Percentiles rank a stretch among this genome's conserved stretches.
Evolutionary conservation across 2,329 filamentous ascomycete genomes (phyloP).

Genomic region (Arthrobotrys iridis): DNA sequence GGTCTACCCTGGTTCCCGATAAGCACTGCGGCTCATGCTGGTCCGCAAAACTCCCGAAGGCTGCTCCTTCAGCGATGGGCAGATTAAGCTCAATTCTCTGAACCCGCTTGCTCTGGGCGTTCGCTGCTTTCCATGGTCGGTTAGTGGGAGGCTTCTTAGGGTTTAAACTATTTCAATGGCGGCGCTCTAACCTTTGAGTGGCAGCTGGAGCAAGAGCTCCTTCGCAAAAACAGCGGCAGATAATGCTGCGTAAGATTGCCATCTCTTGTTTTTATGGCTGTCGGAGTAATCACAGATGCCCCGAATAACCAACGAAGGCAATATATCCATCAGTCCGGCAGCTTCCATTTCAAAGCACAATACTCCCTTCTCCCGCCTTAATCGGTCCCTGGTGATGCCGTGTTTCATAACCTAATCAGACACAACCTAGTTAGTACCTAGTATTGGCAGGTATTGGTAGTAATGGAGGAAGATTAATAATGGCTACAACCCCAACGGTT

Average conservation of each 20-base stretch:
- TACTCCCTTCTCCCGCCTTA: not conserved
- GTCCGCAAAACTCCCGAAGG: not conserved
- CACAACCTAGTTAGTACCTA: no score
- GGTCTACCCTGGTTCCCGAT: constrained; percentile 56
- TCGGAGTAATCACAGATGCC: constrained; percentile 20
- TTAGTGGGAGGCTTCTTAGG: not conserved
- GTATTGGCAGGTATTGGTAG: no score
- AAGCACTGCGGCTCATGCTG: constrained; percentile 56
- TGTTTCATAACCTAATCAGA: constrained; percentile 1
- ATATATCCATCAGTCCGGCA: not conserved
- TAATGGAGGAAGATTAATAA: no score
- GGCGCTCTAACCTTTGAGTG: not conserved
- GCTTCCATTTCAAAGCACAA: constrained; percentile 12
- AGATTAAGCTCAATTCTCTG: not conserved
- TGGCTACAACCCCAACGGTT: no score
- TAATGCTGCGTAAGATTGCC: constrained; percentile 14
- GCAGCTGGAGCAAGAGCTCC: not conserved
- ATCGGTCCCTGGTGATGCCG: not conserved
- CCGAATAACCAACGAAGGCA: constrained; percentile 1
- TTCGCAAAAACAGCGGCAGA: constrained; percentile 6
- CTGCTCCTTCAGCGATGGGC: not conserved
- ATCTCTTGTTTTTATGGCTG: constrained; percentile 20
- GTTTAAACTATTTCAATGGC: not conserved
- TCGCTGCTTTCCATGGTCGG: not conserved
- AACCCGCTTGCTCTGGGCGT: not conserved